A percentile compares a stretch with the other conserved stretches of the same genome.
phyloP scores from a whole-genome alignment of 768 basidiomycete species.

The Amanita polypyramis region DNA sequence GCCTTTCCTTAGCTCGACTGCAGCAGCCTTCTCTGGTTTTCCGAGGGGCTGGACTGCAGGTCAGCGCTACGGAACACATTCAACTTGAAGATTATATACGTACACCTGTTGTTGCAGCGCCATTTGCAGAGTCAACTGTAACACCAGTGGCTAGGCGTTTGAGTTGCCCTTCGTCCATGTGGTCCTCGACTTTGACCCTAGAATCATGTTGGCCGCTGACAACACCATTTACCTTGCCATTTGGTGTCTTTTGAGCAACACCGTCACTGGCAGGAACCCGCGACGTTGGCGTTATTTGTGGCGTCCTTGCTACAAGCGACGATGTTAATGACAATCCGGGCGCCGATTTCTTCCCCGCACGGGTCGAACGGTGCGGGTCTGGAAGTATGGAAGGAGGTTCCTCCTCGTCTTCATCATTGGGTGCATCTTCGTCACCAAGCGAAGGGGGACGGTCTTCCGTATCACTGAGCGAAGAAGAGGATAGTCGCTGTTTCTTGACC shows the following conservation, averaged over 20 bases:
- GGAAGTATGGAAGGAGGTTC: constrained; percentile 21
- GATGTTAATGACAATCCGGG: constrained; percentile 20
- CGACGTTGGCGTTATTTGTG: constrained; percentile 42
- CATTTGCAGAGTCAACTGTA: constrained; percentile 53
- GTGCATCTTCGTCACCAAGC: constrained; percentile 27
- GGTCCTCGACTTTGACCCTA: constrained; percentile 65
- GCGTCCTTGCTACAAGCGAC: constrained; percentile 36
- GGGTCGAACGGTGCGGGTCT: constrained; percentile 1
- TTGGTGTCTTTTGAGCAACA: constrained; percentile 22
- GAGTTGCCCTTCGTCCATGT: constrained; percentile 69
- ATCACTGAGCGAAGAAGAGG: constrained; percentile 43
- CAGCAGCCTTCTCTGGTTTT: constrained; percentile 68
- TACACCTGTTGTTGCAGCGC: constrained; percentile 21
- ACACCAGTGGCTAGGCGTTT: constrained; percentile 73
- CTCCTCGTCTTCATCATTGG: constrained; percentile 39
- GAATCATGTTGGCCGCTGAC: constrained; percentile 31
- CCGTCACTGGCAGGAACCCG: constrained; percentile 30
- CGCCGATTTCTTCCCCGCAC: constrained; percentile 33
- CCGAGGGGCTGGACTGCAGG: constrained; percentile 31
- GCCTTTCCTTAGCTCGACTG: constrained; percentile 69
- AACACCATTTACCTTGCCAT: constrained; percentile 29
- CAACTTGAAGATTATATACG: neutral
- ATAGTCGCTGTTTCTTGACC: constrained; percentile 42
- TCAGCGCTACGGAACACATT: neutral
- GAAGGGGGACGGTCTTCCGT: constrained; percentile 24